Percentiles rank a stretch among this genome's conserved stretches.
These are phyloP conservation scores for Gracilaria domingensis DNA, from an alignment of 23 red algal species.

Conservation along the genomic window DNA sequence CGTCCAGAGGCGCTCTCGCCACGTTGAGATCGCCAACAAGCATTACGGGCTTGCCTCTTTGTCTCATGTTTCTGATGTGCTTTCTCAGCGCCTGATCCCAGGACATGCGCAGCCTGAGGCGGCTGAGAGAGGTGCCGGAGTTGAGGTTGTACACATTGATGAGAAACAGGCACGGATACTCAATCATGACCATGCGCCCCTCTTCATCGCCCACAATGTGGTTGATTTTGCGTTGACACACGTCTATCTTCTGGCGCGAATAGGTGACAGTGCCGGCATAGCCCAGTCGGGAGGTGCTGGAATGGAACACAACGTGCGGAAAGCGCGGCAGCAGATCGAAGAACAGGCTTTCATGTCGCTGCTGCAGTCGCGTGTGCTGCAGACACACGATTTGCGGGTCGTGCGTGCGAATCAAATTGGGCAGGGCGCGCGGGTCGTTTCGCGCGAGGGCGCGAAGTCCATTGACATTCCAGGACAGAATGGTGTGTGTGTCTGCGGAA, in stretches of 20 bases:
- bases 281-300: slow-evolving; percentile 39
- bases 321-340: slow-evolving; percentile 19
- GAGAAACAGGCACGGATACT: slow-evolving; percentile 47
- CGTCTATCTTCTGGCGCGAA: not conserved
- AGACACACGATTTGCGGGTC: slow-evolving; percentile 71
- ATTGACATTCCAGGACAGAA: slow-evolving; percentile 82
- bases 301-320: slow-evolving; percentile 35
- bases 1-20: slow-evolving; percentile 49
- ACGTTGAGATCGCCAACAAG: slow-evolving; percentile 79
- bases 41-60: slow-evolving; percentile 52
- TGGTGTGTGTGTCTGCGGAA: not conserved
- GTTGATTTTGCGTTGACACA: slow-evolving; percentile 33
- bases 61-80: slow-evolving; percentile 42
- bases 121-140: slow-evolving; percentile 41
- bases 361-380: slow-evolving; percentile 62
- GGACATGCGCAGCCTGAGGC: not conserved
- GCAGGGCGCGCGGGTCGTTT: slow-evolving; percentile 20
- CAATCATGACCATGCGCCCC: slow-evolving; percentile 55
- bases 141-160: slow-evolving; percentile 63
- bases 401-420: slow-evolving; percentile 31
- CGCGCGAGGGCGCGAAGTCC: slow-evolving; percentile 35
- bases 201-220: slow-evolving; percentile 50
- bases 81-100: slow-evolving; percentile 68
- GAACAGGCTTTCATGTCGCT: slow-evolving; percentile 36
- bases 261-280: slow-evolving; percentile 70